Base-by-base conservation (phyloP, 768 basidiomycete species). In the Podaxis sp. region DNA sequence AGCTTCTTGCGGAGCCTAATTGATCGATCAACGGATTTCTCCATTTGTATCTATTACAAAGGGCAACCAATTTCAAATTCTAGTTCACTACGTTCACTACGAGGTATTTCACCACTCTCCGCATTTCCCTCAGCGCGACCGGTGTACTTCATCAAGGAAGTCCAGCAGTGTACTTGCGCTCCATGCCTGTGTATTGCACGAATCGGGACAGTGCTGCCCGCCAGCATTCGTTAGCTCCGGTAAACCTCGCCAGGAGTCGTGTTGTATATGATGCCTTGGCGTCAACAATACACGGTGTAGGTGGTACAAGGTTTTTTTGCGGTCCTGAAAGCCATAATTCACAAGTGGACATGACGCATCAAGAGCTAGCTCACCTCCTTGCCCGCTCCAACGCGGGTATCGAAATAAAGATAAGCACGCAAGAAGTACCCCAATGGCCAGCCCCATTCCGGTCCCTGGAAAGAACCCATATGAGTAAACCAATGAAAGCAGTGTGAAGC, bases 371-470 rank as follows among this genome's bases (percentile, higher is more conserved):
- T 60, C 63, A 93, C 93, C 71, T 86, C 74, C 73, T 87, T 85
- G 24, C 90, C 90, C 10, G 74, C 77, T 1, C 92, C 93, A 15
- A 80, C 84, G 12, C 77, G 76, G 12, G 80, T 85, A 72, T 97
- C 94, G 73, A 99, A 99, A 72, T 93, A 75, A 50, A 98, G 82
- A 75, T 94, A 97, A 0, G 97, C 95, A 55, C 94, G 87, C 65
- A 99, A 76, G 83, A 97, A 98, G 78, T 95, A 99, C 3, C 97
- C 97, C 49, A 94, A 76, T 11, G 94, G 94, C 94, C 95, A 96
- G 10, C 89, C 91, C 95, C 94, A 97, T 71, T 95, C 93, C 3
- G 94, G 94, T 17, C 93, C 94, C 87, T 95, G 64, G 57, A 65
- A 71, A 65, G 67, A 69, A 10, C 33, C 60, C 66, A 24, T 63